These are phyloP conservation scores for Aspergillus sp. DNA, from an alignment of 2,329 filamentous ascomycete species.

Conservation along the genomic window DNA sequence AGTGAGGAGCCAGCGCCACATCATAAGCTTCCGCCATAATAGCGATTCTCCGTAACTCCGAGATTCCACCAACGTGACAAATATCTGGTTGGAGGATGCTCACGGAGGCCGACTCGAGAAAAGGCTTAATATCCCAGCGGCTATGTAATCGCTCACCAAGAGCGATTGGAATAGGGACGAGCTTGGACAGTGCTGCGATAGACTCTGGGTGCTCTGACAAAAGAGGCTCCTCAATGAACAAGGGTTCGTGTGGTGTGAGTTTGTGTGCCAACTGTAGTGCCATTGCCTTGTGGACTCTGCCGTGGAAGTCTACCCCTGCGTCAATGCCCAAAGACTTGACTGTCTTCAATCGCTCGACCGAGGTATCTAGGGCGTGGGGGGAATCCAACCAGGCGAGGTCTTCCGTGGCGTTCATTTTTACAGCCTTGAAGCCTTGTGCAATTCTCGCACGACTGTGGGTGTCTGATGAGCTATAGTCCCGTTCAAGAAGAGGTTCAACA, in stretches of 20 bases:
- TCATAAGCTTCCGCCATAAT: slow-evolving; percentile 75
- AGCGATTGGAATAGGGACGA: slow-evolving; percentile 68
- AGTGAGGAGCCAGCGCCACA: slow-evolving; percentile 74
- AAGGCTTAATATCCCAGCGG: slow-evolving; percentile 74
- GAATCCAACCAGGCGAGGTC: slow-evolving; percentile 79
- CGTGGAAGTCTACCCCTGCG: slow-evolving; percentile 77
- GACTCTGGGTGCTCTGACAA: slow-evolving; percentile 68
- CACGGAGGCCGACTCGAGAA: slow-evolving; percentile 69
- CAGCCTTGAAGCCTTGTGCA: slow-evolving; percentile 45
- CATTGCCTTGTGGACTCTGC: slow-evolving; percentile 78
- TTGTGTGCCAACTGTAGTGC: slow-evolving; percentile 73
- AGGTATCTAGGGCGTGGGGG: slow-evolving; percentile 51
- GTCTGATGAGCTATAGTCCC: background rate
- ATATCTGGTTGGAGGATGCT: slow-evolving; percentile 77
- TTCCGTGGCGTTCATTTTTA: slow-evolving; percentile 83
- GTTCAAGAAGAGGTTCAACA: background rate
- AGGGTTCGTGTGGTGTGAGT: slow-evolving; percentile 68
- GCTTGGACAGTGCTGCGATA: slow-evolving; percentile 63
- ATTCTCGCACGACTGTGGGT: slow-evolving; percentile 34
- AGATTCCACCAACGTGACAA: slow-evolving; percentile 72
- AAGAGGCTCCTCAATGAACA: slow-evolving; percentile 79
- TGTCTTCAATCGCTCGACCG: slow-evolving; percentile 6
- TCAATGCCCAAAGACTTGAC: slow-evolving; percentile 72
- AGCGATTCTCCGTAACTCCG: slow-evolving; percentile 71
- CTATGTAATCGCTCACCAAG: slow-evolving; percentile 74